phyloP scores from a whole-genome alignment of 305 asterid genomes.

The Ilex paraguariensis region DNA sequence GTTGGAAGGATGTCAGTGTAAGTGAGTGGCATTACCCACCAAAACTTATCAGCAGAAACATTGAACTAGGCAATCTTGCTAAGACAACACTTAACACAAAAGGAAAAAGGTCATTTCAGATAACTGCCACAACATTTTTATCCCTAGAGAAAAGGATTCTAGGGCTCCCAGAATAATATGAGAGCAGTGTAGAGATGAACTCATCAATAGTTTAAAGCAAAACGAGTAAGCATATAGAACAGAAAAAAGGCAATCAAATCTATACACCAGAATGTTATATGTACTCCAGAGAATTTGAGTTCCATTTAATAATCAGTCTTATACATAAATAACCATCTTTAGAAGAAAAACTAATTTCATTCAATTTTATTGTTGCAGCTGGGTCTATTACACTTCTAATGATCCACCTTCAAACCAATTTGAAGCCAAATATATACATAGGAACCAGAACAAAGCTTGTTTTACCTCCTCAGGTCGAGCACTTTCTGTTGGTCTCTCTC shows the following conservation, averaged over 20 bases:
- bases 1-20: neutral
- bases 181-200: too few species aligned
- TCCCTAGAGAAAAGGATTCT: neutral
- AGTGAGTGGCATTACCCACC: neutral
- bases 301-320: too few species aligned
- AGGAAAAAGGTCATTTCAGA: neutral
- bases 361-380: neutral
- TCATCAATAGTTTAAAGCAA: too few species aligned
- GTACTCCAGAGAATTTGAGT: too few species aligned
- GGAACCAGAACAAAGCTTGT: neutral
- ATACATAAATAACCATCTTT: too few species aligned
- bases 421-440: neutral
- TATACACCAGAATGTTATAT: too few species aligned
- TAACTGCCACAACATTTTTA: neutral
- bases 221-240: too few species aligned
- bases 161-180: too few species aligned
- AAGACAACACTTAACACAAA: neutral
- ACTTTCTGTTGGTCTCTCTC: constrained; percentile 48
- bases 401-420: neutral
- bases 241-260: too few species aligned
- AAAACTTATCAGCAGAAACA: too few species aligned
- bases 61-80: neutral
- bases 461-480: constrained; percentile 79
- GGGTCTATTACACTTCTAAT: too few species aligned
- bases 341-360: neutral